Percentiles rank a stretch among this genome's conserved stretches.
Conservation (phyloP, 441 rosid species). For the Metrosideros polymorpha region DNA sequence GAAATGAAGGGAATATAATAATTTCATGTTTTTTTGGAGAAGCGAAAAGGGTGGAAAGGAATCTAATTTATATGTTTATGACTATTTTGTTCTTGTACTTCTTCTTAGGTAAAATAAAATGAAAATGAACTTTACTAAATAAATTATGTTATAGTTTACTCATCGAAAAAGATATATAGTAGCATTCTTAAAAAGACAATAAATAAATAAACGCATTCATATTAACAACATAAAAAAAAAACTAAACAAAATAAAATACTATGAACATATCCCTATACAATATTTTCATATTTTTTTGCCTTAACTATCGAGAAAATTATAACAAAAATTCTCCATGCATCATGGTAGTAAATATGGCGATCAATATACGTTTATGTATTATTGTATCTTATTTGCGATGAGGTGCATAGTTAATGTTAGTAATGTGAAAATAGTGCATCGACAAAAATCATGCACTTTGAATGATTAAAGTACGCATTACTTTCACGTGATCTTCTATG, state of each 20-base stretch:
- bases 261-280: background rate
- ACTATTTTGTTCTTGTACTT: background rate
- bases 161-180: background rate
- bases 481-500: background rate
- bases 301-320: background rate
- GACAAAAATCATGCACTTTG: background rate
- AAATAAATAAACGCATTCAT: too few relatives aligned
- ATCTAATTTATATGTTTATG: background rate
- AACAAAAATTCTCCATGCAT: background rate
- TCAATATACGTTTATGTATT: background rate
- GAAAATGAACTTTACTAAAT: too few relatives aligned
- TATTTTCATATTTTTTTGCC: background rate
- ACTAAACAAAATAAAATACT: too few relatives aligned
- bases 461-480: background rate
- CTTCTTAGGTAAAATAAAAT: too few relatives aligned
- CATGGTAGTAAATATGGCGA: background rate
- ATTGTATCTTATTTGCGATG: background rate
- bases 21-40: background rate
- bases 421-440: background rate
- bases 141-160: too few relatives aligned
- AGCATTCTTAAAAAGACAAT: background rate
- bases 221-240: too few relatives aligned
- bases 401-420: background rate
- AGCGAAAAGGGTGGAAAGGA: background rate
- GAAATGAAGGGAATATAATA: too few relatives aligned